Percentiles rank a stretch among this genome's conserved stretches.
Evolutionary conservation across 768 basidiomycete genomes (phyloP).

Genomic region (Xerocomus potaroensis): DNA sequence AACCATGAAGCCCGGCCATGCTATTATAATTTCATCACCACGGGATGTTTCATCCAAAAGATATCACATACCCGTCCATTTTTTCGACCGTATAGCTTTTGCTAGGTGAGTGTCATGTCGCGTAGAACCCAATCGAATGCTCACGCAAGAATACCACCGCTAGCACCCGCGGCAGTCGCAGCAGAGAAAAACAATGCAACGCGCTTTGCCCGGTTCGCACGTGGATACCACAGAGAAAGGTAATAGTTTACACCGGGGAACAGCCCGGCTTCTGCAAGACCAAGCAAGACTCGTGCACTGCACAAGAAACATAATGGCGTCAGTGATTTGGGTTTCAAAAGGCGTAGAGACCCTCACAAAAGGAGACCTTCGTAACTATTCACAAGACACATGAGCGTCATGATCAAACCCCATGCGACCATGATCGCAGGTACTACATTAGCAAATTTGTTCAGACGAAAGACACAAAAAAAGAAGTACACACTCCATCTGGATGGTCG

Average conservation of each 20-base stretch:
- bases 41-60: too few species aligned
- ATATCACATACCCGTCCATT: slow-evolving; percentile 1
- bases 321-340: background rate
- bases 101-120: background rate
- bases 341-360: background rate
- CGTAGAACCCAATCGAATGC: background rate
- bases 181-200: slow-evolving; percentile 1
- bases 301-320: background rate
- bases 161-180: background rate
- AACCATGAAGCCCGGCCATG: background rate
- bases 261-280: background rate
- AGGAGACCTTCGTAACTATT: background rate
- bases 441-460: background rate
- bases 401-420: slow-evolving; percentile 1
- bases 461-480: background rate
- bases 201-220: slow-evolving; percentile 1
- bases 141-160: slow-evolving; percentile 1
- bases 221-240: slow-evolving; percentile 2
- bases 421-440: background rate
- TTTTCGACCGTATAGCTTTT: background rate
- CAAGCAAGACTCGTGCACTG: slow-evolving; percentile 1
- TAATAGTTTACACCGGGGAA: slow-evolving; percentile 1
- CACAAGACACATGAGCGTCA: slow-evolving; percentile 2
- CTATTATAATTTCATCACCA: background rate
- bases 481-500: slow-evolving; percentile 4